Base-by-base conservation (phyloP, 2,329 filamentous ascomycete species). In the Scopulariopsis brevicaulis region DNA sequence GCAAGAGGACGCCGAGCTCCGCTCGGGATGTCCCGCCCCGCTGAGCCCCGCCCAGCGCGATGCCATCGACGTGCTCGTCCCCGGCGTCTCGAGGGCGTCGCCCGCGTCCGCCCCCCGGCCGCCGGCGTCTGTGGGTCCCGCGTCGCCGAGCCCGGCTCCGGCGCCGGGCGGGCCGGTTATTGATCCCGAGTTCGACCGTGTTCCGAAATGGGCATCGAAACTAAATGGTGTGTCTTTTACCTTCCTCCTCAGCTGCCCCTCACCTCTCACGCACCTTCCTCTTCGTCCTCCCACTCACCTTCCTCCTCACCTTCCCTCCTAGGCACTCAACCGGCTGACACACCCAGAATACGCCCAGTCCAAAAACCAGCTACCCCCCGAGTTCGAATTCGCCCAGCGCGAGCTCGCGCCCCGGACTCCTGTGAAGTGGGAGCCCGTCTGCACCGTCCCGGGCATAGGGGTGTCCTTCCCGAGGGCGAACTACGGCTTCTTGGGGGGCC, bases 1-100 rank as follows among this genome's bases (percentile, higher is more conserved):
- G 22, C 73, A 78, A 55, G 55, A 57, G 25, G 20, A 22, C 55
- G 24, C 50, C 48, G 55, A 57, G 55, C 28, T 52, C 32, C 46
- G 25, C 18, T 43, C 28, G 18, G 34, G 54, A 3, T 37, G 61
- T 15, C 71, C 74, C 0, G 68, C 71, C 1, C 69, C 70, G 0
- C 63, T 80, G 34, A 70, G 70, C 0, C 65, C 67, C 4, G 61
- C 64, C 4, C 71, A 81, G 63, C 64, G 67, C 11, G 65, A 68
- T 46, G 73, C 76, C 18, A 64, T 82, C 28, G 65, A 69, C 1
- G 65, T 70, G 5, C 68, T 82, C 53, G 67, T 73, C 56, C 61
- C 64, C 1, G 55, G 48, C 14, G n/a, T 28, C 12, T 65, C 60
- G 24, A 62, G 57, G 60, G 61, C 25, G 25, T 55, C 32, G 37